Evolutionary conservation across 176 grass and related monocot genomes (phyloP), one percentile per base, ranked within the genome.

Genomic region (Puccinellia tenuiflora): DNA sequence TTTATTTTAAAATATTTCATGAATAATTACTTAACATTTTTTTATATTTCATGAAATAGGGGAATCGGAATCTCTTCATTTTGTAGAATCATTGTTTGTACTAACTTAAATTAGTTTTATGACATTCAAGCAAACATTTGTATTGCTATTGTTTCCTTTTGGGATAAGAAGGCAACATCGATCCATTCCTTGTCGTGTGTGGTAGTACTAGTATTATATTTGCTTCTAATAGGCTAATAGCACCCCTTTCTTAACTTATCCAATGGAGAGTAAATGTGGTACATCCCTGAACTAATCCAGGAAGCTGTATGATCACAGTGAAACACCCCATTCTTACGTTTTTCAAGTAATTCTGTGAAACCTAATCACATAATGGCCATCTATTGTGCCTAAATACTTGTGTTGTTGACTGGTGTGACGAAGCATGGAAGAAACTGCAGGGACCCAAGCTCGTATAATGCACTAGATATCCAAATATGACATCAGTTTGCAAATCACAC

Each of bases 171-270:
- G 79, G 84, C 4, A 47, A 83, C 79, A 57, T 86, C 5, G 47
- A 34, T 67, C 65, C 88, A 73, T 82, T 71, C 83, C 72, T 72
- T 78, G 34, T 78, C 57, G 30, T 57, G n/a, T 74, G n/a, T n/a
- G n/a, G n/a, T n/a, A n/a, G n/a, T n/a, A n/a, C 28, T 17, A 40
- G 35, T 86, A 59, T 78, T 83, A 59, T 86, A 83, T 67, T 86
- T 9, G 35, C 66, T 83, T 83, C 46, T 56, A 67, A 78, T 83
- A 66, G 73, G 79, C 46, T 56, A 67, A 78, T 83, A 66, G 73
- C 20, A 52, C 40, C 77, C 34, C n/a, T 77, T 47, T 77, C 48
- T 81, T 65, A 71, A 75, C 60, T 59, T 80, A 68, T 67, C 52
- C 22, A 87, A 21, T 87, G 33, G 21, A 33, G 45, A 16, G 21